Evolutionary conservation across 345 rosid species (phyloP).

Genomic region (Murraya koenigii): DNA sequence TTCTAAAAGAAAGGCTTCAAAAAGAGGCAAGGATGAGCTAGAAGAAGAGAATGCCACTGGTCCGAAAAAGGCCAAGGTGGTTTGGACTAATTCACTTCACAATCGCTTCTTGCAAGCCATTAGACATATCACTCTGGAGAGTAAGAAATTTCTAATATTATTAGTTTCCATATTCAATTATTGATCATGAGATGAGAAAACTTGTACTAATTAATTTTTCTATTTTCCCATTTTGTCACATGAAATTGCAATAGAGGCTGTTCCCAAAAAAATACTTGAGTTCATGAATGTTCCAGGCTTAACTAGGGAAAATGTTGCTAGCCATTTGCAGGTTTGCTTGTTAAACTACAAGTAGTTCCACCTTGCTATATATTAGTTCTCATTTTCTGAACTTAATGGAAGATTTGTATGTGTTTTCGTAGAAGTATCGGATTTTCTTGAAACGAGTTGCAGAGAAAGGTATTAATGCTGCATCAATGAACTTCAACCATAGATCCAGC

Average conservation of each 20-base stretch:
- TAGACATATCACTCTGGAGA: constrained; percentile 50
- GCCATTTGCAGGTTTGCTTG: constrained; percentile 66
- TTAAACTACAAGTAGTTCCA: not conserved
- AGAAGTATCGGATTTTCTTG: constrained; percentile 73
- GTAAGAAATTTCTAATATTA: constrained; percentile 34
- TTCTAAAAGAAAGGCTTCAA: constrained; percentile 9
- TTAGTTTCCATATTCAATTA: no score
- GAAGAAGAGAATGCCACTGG: constrained; percentile 16
- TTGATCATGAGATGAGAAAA: not conserved
- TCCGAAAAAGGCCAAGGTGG: constrained; percentile 49
- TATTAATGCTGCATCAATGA: not conserved
- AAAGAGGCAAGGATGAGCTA: constrained; percentile 10
- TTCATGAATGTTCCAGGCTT: constrained; percentile 62
- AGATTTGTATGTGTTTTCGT: constrained; percentile 4
- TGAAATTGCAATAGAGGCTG: constrained; percentile 51
- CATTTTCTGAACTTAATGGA: not conserved
- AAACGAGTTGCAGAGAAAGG: constrained; percentile 42
- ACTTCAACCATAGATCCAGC: constrained; percentile 24
- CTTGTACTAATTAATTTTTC: not conserved
- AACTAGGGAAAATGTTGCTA: constrained; percentile 80
- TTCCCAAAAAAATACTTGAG: constrained; percentile 70
- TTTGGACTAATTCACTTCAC: constrained; percentile 66
- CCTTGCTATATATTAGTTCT: not conserved
- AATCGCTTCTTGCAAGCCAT: constrained; percentile 60
- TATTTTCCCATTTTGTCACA: not conserved